Conservation (phyloP, 1,139 yeast genomes). For the Scheffersomyces insectosa region DNA sequence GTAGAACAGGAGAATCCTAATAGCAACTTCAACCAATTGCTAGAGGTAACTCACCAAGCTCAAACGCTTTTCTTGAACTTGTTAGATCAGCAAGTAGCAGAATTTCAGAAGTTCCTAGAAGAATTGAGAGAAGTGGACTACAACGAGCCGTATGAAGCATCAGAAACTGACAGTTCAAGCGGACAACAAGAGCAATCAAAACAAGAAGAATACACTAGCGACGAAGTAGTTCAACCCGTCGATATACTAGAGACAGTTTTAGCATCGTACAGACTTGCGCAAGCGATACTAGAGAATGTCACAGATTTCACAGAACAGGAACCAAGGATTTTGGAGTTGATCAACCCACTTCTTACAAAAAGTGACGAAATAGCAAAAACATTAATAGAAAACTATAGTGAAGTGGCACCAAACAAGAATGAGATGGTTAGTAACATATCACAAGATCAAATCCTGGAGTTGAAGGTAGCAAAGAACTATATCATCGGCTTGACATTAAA, state of each 20-base stretch:
- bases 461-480: conserved; percentile 22
- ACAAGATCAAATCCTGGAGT: conserved; percentile 24
- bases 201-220: conserved; percentile 25
- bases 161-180: neutral
- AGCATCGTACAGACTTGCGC: conserved; percentile 30
- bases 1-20: conserved; percentile 21
- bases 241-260: conserved; percentile 41
- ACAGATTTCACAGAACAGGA: conserved; percentile 2
- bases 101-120: conserved; percentile 26
- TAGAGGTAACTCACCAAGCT: conserved; percentile 19
- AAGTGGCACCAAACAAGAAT: conserved; percentile 18
- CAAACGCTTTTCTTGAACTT: conserved; percentile 18
- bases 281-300: conserved; percentile 31
- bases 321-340: conserved; percentile 5
- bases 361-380: conserved; percentile 24
- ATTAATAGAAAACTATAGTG: conserved; percentile 24
- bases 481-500: conserved; percentile 21
- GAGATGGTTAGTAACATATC: conserved; percentile 29
- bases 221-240: conserved; percentile 35
- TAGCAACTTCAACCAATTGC: conserved; percentile 13
- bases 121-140: conserved; percentile 20
- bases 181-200: conserved; percentile 6
- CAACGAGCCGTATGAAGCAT: conserved; percentile 1
- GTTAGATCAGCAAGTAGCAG: conserved; percentile 23
- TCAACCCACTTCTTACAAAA: conserved; percentile 18